phyloP scores from a whole-genome alignment of 768 basidiomycete genomes.

The Pulveroboletus frians region DNA sequence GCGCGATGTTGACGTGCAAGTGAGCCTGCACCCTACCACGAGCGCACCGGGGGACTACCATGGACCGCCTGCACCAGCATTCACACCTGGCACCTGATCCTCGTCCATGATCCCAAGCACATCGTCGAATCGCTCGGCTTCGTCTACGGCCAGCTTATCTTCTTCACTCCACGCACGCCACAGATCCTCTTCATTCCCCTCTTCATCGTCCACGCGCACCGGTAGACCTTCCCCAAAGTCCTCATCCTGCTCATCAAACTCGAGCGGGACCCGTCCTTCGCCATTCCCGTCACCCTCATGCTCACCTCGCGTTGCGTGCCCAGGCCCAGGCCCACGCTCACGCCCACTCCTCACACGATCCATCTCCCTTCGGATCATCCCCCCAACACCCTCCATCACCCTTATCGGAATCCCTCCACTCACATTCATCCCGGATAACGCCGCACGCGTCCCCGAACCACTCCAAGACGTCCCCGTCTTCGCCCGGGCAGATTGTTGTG shows the following conservation, averaged over 20 bases:
- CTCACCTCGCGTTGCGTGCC: not conserved
- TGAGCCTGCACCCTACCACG: not conserved
- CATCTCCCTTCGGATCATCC: constrained; percentile 52
- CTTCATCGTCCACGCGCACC: not conserved
- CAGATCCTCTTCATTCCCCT: constrained; percentile 15
- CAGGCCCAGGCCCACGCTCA: not conserved
- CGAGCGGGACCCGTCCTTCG: constrained; percentile 33
- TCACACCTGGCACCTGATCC: constrained; percentile 22
- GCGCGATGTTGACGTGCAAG: not conserved
- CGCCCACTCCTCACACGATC: constrained; percentile 11
- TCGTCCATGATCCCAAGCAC: constrained; percentile 32
- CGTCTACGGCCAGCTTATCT: constrained; percentile 28
- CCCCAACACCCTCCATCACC: constrained; percentile 57
- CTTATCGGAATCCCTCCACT: constrained; percentile 43
- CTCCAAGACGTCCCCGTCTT: constrained; percentile 13
- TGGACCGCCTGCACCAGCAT: not conserved
- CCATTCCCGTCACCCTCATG: not conserved
- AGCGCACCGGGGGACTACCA: not conserved
- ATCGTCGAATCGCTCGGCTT: constrained; percentile 31
- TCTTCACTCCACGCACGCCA: constrained; percentile 28
- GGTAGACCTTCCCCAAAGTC: constrained; percentile 38
- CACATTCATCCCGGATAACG: constrained; percentile 17
- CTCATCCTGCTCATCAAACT: constrained; percentile 68
- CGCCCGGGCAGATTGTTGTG: constrained; percentile 11
- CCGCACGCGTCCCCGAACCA: constrained; percentile 9